A percentile compares a stretch with the other conserved stretches of the same genome.
phyloP scores from a whole-genome alignment of 345 rosid genomes.

The Lepidium didymum region DNA sequence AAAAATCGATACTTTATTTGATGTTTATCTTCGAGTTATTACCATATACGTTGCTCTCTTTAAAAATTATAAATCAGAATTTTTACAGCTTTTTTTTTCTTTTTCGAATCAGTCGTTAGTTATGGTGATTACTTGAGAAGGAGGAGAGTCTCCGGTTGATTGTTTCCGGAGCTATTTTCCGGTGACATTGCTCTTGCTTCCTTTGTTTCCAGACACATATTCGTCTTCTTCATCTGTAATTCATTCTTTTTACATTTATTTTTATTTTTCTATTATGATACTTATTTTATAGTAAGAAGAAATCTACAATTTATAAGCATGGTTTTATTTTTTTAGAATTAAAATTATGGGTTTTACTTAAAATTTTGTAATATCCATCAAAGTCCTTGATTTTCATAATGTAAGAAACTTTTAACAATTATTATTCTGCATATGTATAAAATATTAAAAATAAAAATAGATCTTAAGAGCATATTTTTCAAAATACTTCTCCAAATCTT shows the following conservation, averaged over 20 bases:
- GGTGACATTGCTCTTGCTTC: neutral
- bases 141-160: neutral
- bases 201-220: neutral
- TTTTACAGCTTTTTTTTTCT: too few relatives aligned
- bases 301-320: neutral
- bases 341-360: neutral
- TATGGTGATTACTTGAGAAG: neutral
- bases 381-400: neutral
- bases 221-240: neutral
- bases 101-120: neutral
- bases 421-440: neutral
- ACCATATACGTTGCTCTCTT: too few relatives aligned
- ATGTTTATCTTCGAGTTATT: too few relatives aligned
- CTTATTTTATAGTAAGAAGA: neutral
- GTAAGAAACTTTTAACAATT: neutral
- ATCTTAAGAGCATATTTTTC: neutral
- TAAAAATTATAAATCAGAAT: too few relatives aligned
- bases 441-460: neutral
- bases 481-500: too few relatives aligned
- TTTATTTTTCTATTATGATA: neutral
- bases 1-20: too few relatives aligned
- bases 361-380: neutral
- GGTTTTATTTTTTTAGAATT: neutral
- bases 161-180: neutral
- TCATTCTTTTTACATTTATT: neutral